phyloP scores from a whole-genome alignment of 2,329 filamentous ascomycete genomes.

The Fusarium sp. region DNA sequence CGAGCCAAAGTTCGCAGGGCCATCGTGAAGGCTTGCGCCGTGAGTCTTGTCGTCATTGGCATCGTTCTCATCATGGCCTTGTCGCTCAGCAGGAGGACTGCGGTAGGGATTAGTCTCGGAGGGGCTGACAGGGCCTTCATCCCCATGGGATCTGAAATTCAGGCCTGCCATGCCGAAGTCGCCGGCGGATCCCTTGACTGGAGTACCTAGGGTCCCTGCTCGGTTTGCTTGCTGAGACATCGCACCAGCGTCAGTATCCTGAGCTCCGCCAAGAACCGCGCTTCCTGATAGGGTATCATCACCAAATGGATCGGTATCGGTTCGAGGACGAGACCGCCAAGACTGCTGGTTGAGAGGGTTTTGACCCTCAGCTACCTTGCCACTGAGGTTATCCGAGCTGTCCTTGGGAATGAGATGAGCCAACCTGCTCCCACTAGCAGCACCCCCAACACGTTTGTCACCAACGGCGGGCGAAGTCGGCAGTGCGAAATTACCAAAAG shows the following conservation, averaged over 20 bases:
- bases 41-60: slow-evolving; percentile 59
- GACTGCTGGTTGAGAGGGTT: slow-evolving; percentile 54
- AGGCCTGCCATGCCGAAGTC: slow-evolving; percentile 73
- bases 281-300: slow-evolving; percentile 73
- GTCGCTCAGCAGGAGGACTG: slow-evolving; percentile 83
- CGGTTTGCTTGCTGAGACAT: slow-evolving; percentile 46
- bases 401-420: slow-evolving; percentile 87
- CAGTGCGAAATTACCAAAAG: slow-evolving; percentile 91
- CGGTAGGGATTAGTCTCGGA: slow-evolving; percentile 97
- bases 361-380: slow-evolving; percentile 61
- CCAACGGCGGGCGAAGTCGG: slow-evolving; percentile 62
- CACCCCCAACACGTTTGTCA: slow-evolving; percentile 79
- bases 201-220: slow-evolving; percentile 61
- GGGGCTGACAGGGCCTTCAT: slow-evolving; percentile 82
- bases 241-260: slow-evolving; percentile 67
- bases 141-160: slow-evolving; percentile 66
- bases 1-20: slow-evolving; percentile 62
- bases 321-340: slow-evolving; percentile 70
- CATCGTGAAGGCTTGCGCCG: slow-evolving; percentile 53
- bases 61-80: slow-evolving; percentile 71
- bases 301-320: slow-evolving; percentile 82
- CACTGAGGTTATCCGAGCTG: slow-evolving; percentile 70
- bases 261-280: slow-evolving; percentile 78
- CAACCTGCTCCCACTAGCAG: slow-evolving; percentile 82
- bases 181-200: slow-evolving; percentile 62